Evolutionary conservation across 306 rosid genomes (phyloP).

Genomic region (Rosa lucieae): DNA sequence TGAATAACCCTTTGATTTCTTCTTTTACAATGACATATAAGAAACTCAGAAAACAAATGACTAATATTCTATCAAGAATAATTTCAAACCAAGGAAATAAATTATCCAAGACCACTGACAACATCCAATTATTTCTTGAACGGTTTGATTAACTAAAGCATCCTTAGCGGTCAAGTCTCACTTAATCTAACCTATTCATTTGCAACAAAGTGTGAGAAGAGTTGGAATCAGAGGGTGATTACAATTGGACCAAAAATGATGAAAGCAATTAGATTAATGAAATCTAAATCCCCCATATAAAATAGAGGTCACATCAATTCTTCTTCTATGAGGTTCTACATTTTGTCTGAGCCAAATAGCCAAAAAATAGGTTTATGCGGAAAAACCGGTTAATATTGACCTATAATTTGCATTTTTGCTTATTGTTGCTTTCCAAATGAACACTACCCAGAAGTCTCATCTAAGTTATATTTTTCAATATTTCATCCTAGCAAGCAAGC

Average conservation of each 20-base stretch:
- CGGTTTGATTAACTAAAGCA: background rate
- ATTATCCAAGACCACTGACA: background rate
- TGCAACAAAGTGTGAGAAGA: background rate
- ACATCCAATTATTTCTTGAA: background rate
- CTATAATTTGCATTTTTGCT: background rate
- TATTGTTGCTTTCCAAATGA: constrained; percentile 22
- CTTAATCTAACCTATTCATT: background rate
- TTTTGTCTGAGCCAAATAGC: constrained; percentile 2
- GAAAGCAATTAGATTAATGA: background rate
- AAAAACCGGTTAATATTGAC: background rate
- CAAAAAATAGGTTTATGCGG: constrained; percentile 4
- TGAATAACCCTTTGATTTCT: background rate
- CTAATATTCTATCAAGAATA: background rate
- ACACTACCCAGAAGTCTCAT: background rate
- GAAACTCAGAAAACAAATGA: background rate
- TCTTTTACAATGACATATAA: background rate
- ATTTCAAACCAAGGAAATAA: background rate
- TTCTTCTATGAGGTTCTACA: background rate
- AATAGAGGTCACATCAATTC: background rate
- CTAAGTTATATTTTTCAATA: background rate
- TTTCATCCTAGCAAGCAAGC: background rate
- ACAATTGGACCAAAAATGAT: constrained; percentile 2
- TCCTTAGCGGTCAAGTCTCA: background rate
- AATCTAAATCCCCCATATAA: background rate
- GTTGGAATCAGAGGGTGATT: background rate